Evolutionary conservation across 768 basidiomycete species (phyloP).

Genomic region (Lactarius psammicola): DNA sequence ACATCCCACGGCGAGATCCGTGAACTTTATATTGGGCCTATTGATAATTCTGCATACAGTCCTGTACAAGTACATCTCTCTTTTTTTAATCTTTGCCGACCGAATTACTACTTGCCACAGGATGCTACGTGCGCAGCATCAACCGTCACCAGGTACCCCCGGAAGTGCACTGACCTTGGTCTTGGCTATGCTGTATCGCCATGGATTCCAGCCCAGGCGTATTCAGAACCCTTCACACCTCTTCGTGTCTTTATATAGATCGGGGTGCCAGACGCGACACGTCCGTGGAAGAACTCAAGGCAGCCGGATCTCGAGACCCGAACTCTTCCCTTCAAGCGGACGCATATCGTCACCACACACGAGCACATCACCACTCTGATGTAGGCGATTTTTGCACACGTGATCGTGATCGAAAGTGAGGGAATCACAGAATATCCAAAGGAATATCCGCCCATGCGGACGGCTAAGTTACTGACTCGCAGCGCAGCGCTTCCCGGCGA

Average conservation of each 20-base stretch:
- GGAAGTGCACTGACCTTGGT: conserved; percentile 40
- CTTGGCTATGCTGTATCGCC: conserved; percentile 36
- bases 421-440: conserved; percentile 49
- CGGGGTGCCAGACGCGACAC: conserved; percentile 47
- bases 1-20: conserved; percentile 41
- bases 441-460: conserved; percentile 44
- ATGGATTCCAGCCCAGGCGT: not conserved
- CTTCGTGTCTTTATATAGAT: conserved; percentile 41
- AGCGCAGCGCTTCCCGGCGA: conserved; percentile 40
- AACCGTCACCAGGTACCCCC: conserved; percentile 39
- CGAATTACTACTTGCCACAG: conserved; percentile 18
- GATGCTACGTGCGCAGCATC: conserved; percentile 40
- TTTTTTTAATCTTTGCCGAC: not conserved
- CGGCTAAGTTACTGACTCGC: conserved; percentile 36
- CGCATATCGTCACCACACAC: conserved; percentile 31
- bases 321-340: conserved; percentile 44
- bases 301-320: conserved; percentile 41
- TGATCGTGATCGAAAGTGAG: conserved; percentile 49
- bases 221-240: conserved; percentile 47
- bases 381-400: conserved; percentile 30
- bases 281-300: conserved; percentile 40
- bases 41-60: conserved; percentile 36
- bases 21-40: conserved; percentile 43
- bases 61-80: conserved; percentile 11
- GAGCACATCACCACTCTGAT: not conserved